Evolutionary conservation across 768 basidiomycete species (phyloP).

Genomic region (Zangia roseola): DNA sequence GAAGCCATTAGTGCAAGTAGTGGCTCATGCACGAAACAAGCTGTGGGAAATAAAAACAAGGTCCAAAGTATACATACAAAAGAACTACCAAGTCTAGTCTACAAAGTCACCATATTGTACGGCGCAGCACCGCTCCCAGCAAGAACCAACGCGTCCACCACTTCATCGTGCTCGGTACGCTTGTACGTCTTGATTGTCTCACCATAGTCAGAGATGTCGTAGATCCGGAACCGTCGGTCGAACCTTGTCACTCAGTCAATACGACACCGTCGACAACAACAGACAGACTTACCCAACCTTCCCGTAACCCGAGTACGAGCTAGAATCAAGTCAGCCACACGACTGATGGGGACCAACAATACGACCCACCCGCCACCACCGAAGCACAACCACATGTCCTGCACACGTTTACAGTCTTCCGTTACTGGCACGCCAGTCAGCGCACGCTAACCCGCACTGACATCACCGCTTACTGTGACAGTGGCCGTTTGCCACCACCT

Average conservation of each 20-base stretch:
- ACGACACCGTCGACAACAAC: background rate
- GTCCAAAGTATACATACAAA: background rate
- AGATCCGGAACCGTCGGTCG: conserved; percentile 88
- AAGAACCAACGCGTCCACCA: conserved; percentile 64
- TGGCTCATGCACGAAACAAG: conserved; percentile 9
- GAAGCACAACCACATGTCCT: conserved; percentile 91
- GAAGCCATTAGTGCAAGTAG: conserved; percentile 19
- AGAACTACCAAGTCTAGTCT: background rate
- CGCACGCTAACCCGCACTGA: background rate
- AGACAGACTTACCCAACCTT: conserved; percentile 60
- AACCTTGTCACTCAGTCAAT: conserved; percentile 52
- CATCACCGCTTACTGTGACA: conserved; percentile 61
- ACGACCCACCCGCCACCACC: conserved; percentile 75
- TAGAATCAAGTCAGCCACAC: conserved; percentile 22
- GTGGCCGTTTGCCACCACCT: conserved; percentile 89
- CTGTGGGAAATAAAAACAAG: conserved; percentile 17
- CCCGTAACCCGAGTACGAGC: conserved; percentile 82
- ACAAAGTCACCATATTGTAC: conserved; percentile 14
- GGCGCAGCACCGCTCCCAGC: conserved; percentile 48
- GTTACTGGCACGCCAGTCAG: conserved; percentile 52
- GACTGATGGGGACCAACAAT: background rate
- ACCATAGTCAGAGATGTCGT: conserved; percentile 83
- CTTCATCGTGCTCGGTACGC: conserved; percentile 66
- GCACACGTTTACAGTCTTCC: conserved; percentile 82
- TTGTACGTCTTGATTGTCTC: conserved; percentile 92